A percentile compares a stretch with the other conserved stretches of the same genome.
phyloP scores from a whole-genome alignment of 805 yeast species.

The Scheffersomyces lignosus region DNA sequence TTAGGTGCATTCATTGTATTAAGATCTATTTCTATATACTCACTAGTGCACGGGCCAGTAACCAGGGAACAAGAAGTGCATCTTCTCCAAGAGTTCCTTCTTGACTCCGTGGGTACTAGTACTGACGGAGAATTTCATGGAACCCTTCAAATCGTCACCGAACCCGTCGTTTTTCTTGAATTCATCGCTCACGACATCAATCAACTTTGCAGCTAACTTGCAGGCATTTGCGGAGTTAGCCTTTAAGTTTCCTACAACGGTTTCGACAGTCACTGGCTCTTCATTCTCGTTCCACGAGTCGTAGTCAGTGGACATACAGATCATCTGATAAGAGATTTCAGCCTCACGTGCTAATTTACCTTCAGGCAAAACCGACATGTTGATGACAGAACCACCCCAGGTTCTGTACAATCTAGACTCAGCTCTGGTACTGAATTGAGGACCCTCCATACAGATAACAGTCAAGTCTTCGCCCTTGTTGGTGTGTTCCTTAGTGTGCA shows the following conservation, averaged over 20 bases:
- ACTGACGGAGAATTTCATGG: conserved; percentile 79
- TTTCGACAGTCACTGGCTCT: conserved; percentile 97
- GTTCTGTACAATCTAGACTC: conserved; percentile 83
- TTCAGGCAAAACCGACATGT: conserved; percentile 98
- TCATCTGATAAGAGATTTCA: conserved; percentile 94
- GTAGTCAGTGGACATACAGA: conserved; percentile 98
- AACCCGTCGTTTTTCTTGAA: conserved; percentile 52
- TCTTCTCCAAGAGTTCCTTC: conserved; percentile 68
- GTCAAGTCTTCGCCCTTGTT: conserved; percentile 72
- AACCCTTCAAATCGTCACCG: conserved; percentile 70
- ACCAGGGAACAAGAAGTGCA: conserved; percentile 89
- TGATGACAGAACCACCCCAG: conserved; percentile 94
- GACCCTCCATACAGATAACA: conserved; percentile 98
- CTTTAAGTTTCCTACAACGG: conserved; percentile 85
- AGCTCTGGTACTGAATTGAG: conserved; percentile 95
- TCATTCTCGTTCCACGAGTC: conserved; percentile 97
- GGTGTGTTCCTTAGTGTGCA: conserved; percentile 63
- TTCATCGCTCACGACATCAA: conserved; percentile 64
- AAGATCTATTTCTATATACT: not conserved
- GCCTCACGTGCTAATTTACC: conserved; percentile 96
- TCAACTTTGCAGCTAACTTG: conserved; percentile 65
- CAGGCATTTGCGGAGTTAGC: conserved; percentile 90
- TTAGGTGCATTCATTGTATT: no score
- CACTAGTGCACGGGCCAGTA: conserved; percentile 59
- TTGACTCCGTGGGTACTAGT: conserved; percentile 75